A percentile compares a stretch with the other conserved stretches of the same genome.
Conservation (phyloP, 805 yeast species). For the Ogataea corticis region DNA sequence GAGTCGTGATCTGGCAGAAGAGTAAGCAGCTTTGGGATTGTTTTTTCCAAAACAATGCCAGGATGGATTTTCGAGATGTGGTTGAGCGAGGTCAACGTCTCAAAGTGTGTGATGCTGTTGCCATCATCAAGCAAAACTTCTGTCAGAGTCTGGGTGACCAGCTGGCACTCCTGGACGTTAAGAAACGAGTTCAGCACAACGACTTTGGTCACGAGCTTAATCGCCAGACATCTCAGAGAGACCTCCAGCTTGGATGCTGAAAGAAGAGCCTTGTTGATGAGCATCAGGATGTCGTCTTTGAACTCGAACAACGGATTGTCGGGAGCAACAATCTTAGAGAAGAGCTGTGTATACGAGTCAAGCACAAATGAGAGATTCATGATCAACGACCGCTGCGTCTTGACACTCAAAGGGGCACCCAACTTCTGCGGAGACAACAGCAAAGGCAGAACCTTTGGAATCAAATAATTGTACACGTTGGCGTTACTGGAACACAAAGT, state of each 20-base stretch:
- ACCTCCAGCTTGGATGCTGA: conserved; percentile 68
- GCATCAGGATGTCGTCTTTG: conserved; percentile 68
- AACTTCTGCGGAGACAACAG: conserved; percentile 37
- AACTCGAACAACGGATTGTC: conserved; percentile 42
- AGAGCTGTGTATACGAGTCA: conserved; percentile 49
- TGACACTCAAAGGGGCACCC: conserved; percentile 40
- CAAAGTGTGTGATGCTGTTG: conserved; percentile 52
- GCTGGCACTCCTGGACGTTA: conserved; percentile 52
- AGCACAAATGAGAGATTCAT: conserved; percentile 61
- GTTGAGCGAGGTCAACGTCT: conserved; percentile 56
- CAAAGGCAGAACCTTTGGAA: conserved; percentile 46
- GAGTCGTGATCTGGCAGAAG: conserved; percentile 45
- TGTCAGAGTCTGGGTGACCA: conserved; percentile 64
- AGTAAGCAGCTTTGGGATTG: conserved; percentile 52
- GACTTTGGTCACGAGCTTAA: conserved; percentile 62
- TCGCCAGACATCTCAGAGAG: conserved; percentile 64
- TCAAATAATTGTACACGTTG: conserved; percentile 47
- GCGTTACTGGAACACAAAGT: conserved; percentile 51
- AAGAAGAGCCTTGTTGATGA: conserved; percentile 68
- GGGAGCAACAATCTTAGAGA: conserved; percentile 20
- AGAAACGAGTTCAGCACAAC: conserved; percentile 52
- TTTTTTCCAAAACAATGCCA: conserved; percentile 47
- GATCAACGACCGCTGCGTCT: conserved; percentile 59
- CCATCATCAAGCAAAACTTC: conserved; percentile 57
- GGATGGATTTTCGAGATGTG: conserved; percentile 41